These are phyloP conservation scores for Mycena filopes DNA, from an alignment of 768 basidiomycete species.

Conservation along the genomic window DNA sequence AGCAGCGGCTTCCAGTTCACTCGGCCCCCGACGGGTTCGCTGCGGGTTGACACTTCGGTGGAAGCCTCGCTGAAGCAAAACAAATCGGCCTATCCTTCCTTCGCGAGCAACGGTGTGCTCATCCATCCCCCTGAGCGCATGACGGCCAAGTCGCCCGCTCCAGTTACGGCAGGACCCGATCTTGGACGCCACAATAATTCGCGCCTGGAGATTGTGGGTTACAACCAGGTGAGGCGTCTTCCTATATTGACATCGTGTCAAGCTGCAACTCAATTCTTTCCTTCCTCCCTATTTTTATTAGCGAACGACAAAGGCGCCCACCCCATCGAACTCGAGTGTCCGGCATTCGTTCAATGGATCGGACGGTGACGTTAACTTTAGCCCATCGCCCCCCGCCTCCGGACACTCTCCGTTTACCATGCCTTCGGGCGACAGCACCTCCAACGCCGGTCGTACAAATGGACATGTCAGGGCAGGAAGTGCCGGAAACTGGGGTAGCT, in stretches of 20 bases:
- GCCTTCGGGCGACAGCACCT: conserved; percentile 54
- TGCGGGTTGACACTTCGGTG: conserved; percentile 80
- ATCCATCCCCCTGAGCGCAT: conserved; percentile 68
- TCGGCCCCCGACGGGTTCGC: conserved; percentile 73
- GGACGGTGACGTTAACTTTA: conserved; percentile 70
- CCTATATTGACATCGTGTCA: not conserved
- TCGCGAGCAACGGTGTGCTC: conserved; percentile 68
- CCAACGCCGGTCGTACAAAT: conserved; percentile 55
- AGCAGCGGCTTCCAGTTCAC: conserved; percentile 60
- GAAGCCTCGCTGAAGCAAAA: conserved; percentile 76
- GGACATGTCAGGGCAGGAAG: conserved; percentile 84
- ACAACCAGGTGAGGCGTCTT: conserved; percentile 64
- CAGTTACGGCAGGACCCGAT: conserved; percentile 88
- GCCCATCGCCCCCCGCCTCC: conserved; percentile 62
- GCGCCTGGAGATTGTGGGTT: conserved; percentile 78
- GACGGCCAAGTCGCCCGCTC: conserved; percentile 76
- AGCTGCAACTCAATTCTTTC: conserved; percentile 5
- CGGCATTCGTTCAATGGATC: conserved; percentile 84
- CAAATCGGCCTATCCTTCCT: conserved; percentile 86
- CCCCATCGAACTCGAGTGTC: conserved; percentile 60
- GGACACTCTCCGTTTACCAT: conserved; percentile 56
- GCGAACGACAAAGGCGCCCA: conserved; percentile 58
- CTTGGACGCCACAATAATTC: conserved; percentile 80
- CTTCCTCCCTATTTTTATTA: conserved; percentile 42
- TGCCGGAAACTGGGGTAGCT: conserved; percentile 81